These are phyloP conservation scores for Cladosporium sp. DNA, from an alignment of 2,329 filamentous ascomycete species.

Conservation along the genomic window DNA sequence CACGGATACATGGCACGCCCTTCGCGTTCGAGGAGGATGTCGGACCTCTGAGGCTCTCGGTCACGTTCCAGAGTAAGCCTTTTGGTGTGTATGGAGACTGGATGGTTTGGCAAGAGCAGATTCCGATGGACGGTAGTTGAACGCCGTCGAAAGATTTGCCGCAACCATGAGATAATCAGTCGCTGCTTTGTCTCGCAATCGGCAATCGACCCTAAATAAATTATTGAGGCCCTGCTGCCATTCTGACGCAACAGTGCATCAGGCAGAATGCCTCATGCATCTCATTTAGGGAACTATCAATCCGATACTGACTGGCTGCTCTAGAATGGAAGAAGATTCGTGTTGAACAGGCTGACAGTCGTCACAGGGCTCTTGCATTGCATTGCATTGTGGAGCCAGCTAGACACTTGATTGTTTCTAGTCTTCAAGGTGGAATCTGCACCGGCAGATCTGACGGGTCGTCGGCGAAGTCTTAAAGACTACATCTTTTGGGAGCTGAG, in stretches of 20 bases:
- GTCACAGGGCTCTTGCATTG: too few relatives aligned
- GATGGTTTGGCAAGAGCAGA: neutral
- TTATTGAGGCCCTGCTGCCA: neutral
- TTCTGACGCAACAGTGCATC: neutral
- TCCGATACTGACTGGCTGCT: neutral
- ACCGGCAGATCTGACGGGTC: neutral
- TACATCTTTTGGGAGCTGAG: neutral
- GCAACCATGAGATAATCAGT: neutral
- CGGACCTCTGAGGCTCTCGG: neutral
- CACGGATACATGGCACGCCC: neutral
- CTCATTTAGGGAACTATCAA: neutral
- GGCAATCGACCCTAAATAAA: too few relatives aligned
- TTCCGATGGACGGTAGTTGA: neutral
- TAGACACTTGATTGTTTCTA: neutral
- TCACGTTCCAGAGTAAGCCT: neutral
- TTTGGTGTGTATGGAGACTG: conserved; percentile 12
- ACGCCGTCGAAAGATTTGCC: neutral
- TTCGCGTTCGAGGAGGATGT: neutral
- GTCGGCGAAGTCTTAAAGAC: neutral
- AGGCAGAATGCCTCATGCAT: neutral
- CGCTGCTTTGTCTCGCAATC: neutral
- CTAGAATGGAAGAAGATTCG: neutral
- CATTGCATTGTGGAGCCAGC: too few relatives aligned
- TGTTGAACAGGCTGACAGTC: neutral
- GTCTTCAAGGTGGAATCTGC: neutral